phyloP scores from a whole-genome alignment of 2,329 filamentous ascomycete species.

The Trichoderma sp. region DNA sequence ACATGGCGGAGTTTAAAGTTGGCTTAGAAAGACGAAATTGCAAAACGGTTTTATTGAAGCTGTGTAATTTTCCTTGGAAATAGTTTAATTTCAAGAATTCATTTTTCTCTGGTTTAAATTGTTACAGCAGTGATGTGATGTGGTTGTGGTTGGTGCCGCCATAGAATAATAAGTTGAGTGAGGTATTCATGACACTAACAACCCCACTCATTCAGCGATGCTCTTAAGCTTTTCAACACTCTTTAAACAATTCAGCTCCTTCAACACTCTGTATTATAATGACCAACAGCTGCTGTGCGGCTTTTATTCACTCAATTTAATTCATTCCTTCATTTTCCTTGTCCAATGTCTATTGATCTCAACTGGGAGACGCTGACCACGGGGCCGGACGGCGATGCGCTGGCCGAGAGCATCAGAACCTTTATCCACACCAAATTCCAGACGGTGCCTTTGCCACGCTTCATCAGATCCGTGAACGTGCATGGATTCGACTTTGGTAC shows the following conservation, averaged over 20 bases:
- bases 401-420: conserved; percentile 81
- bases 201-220: not conserved
- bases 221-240: not conserved
- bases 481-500: conserved; percentile 91
- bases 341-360: conserved; percentile 88
- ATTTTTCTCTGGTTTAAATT: not conserved
- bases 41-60: not conserved
- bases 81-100: not conserved
- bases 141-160: not conserved
- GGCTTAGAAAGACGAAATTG: not conserved
- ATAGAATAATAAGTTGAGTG: not conserved
- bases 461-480: conserved; percentile 94
- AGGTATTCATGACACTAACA: not conserved
- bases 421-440: conserved; percentile 98
- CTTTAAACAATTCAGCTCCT: not conserved
- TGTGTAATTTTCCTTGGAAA: not conserved
- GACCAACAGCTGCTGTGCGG: not conserved
- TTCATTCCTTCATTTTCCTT: not conserved
- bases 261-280: not conserved
- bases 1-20: not conserved
- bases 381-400: conserved; percentile 79
- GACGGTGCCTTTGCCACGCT: conserved; percentile 82
- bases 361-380: conserved; percentile 92
- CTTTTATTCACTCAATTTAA: not conserved
- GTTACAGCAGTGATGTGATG: not conserved